Evolutionary conservation across 352 stramenopile genomes (phyloP).

Genomic region (Phytophthora rubi): DNA sequence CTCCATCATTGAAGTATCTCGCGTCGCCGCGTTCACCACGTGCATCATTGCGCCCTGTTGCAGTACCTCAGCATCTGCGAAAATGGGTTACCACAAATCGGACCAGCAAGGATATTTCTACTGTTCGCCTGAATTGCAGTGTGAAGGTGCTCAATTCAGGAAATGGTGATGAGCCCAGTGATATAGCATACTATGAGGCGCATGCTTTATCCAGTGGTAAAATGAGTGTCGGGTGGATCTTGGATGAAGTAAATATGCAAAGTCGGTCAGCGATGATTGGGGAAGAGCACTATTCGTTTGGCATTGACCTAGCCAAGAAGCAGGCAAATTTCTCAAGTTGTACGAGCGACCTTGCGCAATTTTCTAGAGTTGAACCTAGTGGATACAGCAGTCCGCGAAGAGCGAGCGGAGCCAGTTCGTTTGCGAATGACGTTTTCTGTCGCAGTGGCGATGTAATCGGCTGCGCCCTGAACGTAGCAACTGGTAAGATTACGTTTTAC

Average conservation of each 20-base stretch:
- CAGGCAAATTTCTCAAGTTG: conserved; percentile 38
- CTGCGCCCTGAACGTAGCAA: conserved; percentile 44
- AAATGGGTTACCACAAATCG: conserved; percentile 70
- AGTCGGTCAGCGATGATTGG: conserved; percentile 44
- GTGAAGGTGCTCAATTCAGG: conserved; percentile 12
- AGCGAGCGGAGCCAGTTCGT: conserved; percentile 30
- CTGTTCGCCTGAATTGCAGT: conserved; percentile 44
- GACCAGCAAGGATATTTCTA: conserved; percentile 44
- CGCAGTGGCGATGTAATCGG: conserved; percentile 64
- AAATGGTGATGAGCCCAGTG: neutral
- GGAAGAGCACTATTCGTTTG: conserved; percentile 46
- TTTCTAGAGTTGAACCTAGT: conserved; percentile 23
- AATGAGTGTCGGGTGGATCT: conserved; percentile 62
- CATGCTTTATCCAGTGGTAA: conserved; percentile 57
- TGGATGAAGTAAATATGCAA: conserved; percentile 15
- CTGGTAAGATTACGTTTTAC: conserved; percentile 56
- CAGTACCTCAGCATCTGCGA: conserved; percentile 45
- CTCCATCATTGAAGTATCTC: conserved; percentile 29
- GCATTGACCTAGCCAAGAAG: conserved; percentile 52
- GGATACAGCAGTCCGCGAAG: conserved; percentile 45
- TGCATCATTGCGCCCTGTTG: conserved; percentile 31
- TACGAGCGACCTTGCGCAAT: conserved; percentile 24
- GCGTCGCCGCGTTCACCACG: conserved; percentile 49
- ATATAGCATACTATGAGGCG: conserved; percentile 58
- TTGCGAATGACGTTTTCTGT: conserved; percentile 56